These are phyloP conservation scores for Argentina anserina DNA, from an alignment of 306 rosid genomes.

Conservation along the genomic window DNA sequence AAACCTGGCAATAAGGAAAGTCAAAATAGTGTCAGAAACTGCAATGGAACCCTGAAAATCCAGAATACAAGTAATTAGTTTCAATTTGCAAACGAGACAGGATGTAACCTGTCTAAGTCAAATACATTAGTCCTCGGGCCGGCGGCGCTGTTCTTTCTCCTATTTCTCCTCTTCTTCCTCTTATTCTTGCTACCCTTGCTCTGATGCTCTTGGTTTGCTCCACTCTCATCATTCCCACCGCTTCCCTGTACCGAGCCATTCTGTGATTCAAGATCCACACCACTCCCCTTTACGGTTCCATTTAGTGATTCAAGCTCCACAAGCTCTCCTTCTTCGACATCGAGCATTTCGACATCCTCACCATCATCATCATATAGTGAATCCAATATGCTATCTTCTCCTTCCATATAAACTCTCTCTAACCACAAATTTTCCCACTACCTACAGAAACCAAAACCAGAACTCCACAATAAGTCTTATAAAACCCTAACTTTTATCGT, in stretches of 20 bases:
- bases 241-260: conserved; percentile 27
- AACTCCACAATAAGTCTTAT: background rate
- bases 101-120: conserved; percentile 54
- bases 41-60: conserved; percentile 5
- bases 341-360: conserved; percentile 68
- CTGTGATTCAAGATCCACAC: conserved; percentile 30
- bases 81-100: background rate
- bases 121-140: conserved; percentile 31
- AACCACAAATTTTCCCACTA: background rate
- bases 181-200: conserved; percentile 48
- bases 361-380: conserved; percentile 45
- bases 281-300: conserved; percentile 27
- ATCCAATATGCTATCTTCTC: conserved; percentile 58
- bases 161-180: conserved; percentile 67
- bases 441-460: background rate
- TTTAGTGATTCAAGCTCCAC: conserved; percentile 33
- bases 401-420: conserved; percentile 61
- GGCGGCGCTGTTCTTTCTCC: conserved; percentile 31
- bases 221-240: conserved; percentile 23
- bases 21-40: conserved; percentile 18
- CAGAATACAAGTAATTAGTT: background rate
- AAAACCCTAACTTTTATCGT: background rate
- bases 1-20: conserved; percentile 50
- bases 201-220: conserved; percentile 27
- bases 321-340: conserved; percentile 83